These are phyloP conservation scores for Berkeleyomyces basicola DNA, from an alignment of 2,329 filamentous ascomycete genomes.

Conservation along the genomic window DNA sequence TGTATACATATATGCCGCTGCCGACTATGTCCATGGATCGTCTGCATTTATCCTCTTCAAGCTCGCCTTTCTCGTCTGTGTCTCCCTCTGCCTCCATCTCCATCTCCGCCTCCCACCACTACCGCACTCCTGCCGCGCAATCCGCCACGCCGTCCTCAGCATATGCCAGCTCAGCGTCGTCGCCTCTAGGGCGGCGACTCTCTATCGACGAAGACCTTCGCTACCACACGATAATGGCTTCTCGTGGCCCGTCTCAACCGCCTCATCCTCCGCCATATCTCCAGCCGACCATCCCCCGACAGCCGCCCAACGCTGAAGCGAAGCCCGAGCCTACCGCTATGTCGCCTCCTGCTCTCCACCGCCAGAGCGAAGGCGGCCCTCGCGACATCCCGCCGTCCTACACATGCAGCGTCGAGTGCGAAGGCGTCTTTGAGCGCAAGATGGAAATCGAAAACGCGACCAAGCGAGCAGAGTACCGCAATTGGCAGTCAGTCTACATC, in stretches of 20 bases:
- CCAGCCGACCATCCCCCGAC: neutral
- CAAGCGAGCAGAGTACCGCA: constrained; percentile 42
- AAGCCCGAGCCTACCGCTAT: neutral
- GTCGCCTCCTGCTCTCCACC: constrained; percentile 9
- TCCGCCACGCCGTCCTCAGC: neutral
- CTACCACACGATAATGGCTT: constrained; percentile 35
- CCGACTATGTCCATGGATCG: constrained; percentile 5
- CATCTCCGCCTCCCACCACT: neutral
- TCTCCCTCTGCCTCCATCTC: no score
- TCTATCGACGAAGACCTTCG: constrained; percentile 40
- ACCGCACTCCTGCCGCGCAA: neutral
- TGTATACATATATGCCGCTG: constrained; percentile 7
- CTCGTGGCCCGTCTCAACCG: constrained; percentile 25
- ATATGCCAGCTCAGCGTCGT: neutral
- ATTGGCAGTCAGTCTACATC: constrained; percentile 47
- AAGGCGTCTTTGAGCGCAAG: constrained; percentile 44
- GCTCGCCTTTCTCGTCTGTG: neutral
- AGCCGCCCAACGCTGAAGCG: neutral
- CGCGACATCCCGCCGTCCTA: constrained; percentile 37
- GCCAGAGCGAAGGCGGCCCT: constrained; percentile 16
- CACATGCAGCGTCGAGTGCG: constrained; percentile 36
- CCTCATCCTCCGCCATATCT: constrained; percentile 29
- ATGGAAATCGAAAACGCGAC: constrained; percentile 50
- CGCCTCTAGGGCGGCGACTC: constrained; percentile 29
- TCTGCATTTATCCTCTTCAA: neutral